Evolutionary conservation across 441 rosid genomes (phyloP), one percentile per base, ranked within the genome.

Genomic region (Jatropha podagrica): DNA sequence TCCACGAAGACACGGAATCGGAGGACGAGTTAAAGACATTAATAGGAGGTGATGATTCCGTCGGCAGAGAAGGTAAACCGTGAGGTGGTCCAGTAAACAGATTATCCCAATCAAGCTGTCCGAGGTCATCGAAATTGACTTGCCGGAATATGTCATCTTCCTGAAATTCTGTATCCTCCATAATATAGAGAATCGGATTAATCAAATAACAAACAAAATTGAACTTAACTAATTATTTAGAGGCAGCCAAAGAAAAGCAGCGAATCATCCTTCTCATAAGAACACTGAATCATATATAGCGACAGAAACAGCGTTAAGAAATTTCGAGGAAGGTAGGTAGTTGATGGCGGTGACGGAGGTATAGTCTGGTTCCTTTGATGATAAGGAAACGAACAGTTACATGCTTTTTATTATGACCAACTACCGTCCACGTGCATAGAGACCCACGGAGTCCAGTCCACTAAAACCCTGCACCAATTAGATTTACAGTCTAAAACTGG

Each of bases 1-100:
- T 79, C 88, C 85, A 81, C 44, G 88, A 78, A 20, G 84, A 74
- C 20, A 40, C 73, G 20, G 82, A 74, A 54, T 77, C 87, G 3
- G 86, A 84, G 4, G 84, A 77, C 1, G 78, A 66, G 4, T 61
- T 72, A 4, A 75, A 59, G 0, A 77, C 40, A 68, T 74, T 60
- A 15, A 72, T 73, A 26, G 18, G 59, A 63, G 71, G 42, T 20
- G 77, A 65, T 7, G 78, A 61, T 26, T 68, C 81, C 12, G 32
- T 5, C 42, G 48, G 48, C 32, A 76, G 40, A 62, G 77, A 54
- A 54, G 81, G 49, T 12, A 67, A 56, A 63, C 68, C 52, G 7
- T 84, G 74, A 54, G 79, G 76, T 5, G 65, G 61, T 5, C 77
- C 88, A 15, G 38, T 52, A 41, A 81, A 76, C 65, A 85, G 60